These are phyloP conservation scores for Linnemannia elongata DNA, from an alignment of 192 early-diverging fungal species.

Conservation along the genomic window DNA sequence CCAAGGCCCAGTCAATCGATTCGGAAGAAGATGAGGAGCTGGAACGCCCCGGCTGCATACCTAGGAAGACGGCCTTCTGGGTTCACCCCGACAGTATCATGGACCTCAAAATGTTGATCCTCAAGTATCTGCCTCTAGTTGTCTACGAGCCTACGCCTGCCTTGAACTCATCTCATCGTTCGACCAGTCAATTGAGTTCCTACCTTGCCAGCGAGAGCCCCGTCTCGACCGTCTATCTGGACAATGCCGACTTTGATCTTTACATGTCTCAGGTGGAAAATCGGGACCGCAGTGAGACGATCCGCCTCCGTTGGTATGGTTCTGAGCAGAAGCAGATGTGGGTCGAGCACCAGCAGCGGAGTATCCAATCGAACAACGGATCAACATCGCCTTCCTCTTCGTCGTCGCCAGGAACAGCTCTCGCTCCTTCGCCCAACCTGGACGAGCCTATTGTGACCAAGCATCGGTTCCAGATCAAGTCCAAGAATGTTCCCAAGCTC, in stretches of 20 bases:
- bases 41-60: constrained; percentile 57
- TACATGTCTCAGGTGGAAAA: constrained; percentile 86
- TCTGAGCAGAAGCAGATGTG: constrained; percentile 83
- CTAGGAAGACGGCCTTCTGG: constrained; percentile 85
- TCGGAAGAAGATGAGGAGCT: constrained; percentile 51
- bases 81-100: constrained; percentile 92
- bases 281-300: constrained; percentile 82
- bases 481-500: constrained; percentile 48
- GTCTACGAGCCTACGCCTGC: constrained; percentile 77
- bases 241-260: constrained; percentile 86
- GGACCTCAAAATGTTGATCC: constrained; percentile 87
- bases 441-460: constrained; percentile 26
- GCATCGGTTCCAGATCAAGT: constrained; percentile 56
- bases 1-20: constrained; percentile 35
- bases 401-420: neutral
- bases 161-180: constrained; percentile 31
- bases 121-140: constrained; percentile 88
- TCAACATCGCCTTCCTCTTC: neutral
- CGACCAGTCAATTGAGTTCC: constrained; percentile 34
- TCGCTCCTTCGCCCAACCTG: neutral
- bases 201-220: constrained; percentile 46
- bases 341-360: constrained; percentile 90
- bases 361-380: neutral
- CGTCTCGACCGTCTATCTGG: constrained; percentile 91
- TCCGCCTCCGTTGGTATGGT: constrained; percentile 93